Conservation (phyloP, 1,284 basidiomycete genomes). For the Cutaneotrichosporon sp. region DNA sequence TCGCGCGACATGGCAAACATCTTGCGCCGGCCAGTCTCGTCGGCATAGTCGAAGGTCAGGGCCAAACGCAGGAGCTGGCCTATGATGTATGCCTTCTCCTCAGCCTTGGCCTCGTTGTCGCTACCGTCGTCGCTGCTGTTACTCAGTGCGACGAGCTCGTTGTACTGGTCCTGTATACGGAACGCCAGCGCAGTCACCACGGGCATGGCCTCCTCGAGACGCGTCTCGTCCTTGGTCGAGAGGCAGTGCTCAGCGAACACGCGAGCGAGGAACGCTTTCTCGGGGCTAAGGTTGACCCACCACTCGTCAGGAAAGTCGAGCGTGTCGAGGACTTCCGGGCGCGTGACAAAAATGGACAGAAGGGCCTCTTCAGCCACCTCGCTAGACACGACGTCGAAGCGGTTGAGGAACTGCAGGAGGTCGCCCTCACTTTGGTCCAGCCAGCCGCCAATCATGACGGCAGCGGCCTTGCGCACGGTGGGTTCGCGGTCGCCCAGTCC, state of each 20-base stretch:
- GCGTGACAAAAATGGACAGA: constrained; percentile 59
- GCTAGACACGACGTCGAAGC: constrained; percentile 60
- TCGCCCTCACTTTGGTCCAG: constrained; percentile 59
- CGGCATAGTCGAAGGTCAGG: constrained; percentile 81
- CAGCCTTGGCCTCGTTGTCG: constrained; percentile 51
- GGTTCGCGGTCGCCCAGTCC: constrained; percentile 85
- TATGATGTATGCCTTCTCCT: constrained; percentile 62
- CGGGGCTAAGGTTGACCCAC: constrained; percentile 72
- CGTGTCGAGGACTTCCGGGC: constrained; percentile 58
- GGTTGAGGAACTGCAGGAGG: constrained; percentile 53
- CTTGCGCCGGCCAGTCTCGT: constrained; percentile 89
- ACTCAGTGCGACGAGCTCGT: constrained; percentile 55
- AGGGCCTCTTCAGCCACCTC: constrained; percentile 64
- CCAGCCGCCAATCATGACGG: constrained; percentile 71
- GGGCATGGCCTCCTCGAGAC: constrained; percentile 72
- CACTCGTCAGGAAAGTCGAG: constrained; percentile 67
- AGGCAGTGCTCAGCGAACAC: constrained; percentile 78
- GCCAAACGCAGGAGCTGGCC: constrained; percentile 76
- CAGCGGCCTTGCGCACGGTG: constrained; percentile 71
- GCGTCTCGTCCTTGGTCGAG: constrained; percentile 58
- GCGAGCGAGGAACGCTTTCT: constrained; percentile 75
- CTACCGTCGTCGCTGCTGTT: constrained; percentile 32
- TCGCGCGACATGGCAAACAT: constrained; percentile 83
- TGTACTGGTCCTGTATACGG: constrained; percentile 73
- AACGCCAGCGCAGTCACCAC: constrained; percentile 87